Evolutionary conservation across 225 moss, liverwort and hornwort genomes (phyloP).

Genomic region (Physcomitrellopsis africana): DNA sequence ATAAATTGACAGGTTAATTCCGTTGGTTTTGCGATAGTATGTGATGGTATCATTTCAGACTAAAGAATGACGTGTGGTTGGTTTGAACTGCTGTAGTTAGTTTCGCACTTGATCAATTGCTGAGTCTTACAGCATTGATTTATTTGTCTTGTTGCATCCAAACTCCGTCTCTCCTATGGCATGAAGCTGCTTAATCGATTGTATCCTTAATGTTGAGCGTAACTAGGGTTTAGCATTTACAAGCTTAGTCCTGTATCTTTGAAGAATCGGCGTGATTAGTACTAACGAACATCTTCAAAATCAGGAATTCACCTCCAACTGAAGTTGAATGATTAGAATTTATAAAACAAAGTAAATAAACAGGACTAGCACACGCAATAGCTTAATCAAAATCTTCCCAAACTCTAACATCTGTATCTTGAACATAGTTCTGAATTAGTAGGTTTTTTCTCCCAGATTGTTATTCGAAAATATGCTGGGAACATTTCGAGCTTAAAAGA

Average conservation of each 20-base stretch:
- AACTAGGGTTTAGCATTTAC: neutral
- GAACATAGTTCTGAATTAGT: too few relatives aligned
- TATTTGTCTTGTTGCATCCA: neutral
- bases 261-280: neutral
- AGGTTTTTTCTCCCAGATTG: too few relatives aligned
- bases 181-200: constrained; percentile 15
- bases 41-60: neutral
- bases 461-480: too few relatives aligned
- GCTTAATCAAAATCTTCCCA: too few relatives aligned
- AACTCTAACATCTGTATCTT: too few relatives aligned
- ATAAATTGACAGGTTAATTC: too few relatives aligned
- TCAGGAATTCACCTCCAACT: too few relatives aligned
- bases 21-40: too few relatives aligned
- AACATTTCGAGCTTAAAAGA: neutral
- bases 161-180: neutral
- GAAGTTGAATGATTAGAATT: too few relatives aligned
- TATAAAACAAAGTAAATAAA: too few relatives aligned
- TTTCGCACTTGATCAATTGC: neutral
- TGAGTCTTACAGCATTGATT: neutral
- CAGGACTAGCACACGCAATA: too few relatives aligned
- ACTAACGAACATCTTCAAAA: too few relatives aligned
- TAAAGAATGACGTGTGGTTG: neutral
- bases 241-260: neutral
- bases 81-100: constrained; percentile 5
- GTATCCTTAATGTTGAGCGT: neutral